Conservation (phyloP, 2,329 filamentous ascomycete species). For the Davidsoniella neocaledoniae region DNA sequence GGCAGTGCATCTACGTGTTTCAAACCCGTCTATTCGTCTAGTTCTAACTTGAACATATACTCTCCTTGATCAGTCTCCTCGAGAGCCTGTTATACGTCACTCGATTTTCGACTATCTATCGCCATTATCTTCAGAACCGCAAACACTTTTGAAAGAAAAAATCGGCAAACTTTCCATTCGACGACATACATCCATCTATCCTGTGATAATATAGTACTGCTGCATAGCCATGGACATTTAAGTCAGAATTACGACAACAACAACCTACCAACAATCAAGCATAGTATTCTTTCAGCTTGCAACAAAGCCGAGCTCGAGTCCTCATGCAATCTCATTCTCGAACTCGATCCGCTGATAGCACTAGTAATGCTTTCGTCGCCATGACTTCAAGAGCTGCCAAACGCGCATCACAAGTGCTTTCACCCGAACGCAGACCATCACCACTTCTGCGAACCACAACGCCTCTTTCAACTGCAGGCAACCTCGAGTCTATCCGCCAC, state of each 20-base stretch:
- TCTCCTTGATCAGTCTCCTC: too few relatives aligned
- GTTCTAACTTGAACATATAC: background rate
- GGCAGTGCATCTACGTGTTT: background rate
- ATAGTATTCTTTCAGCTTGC: background rate
- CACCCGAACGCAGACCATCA: conserved; percentile 5
- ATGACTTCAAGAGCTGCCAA: conserved; percentile 3
- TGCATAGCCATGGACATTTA: conserved; percentile 6
- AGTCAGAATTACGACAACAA: background rate
- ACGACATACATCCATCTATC: too few relatives aligned
- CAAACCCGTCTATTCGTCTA: background rate
- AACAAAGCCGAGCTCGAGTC: background rate
- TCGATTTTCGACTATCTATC: too few relatives aligned
- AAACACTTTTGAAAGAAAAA: too few relatives aligned
- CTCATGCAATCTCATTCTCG: conserved; percentile 9
- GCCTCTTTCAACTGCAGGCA: background rate
- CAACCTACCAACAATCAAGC: background rate
- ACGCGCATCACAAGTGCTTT: conserved; percentile 7
- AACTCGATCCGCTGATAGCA: conserved; percentile 9
- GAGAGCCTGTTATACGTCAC: too few relatives aligned
- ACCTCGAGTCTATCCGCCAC: conserved; percentile 7
- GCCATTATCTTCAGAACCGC: too few relatives aligned
- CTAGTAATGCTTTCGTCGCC: background rate
- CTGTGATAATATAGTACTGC: background rate
- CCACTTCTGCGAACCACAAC: background rate
- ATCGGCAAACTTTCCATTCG: too few relatives aligned